A percentile compares a stretch with the other conserved stretches of the same genome.
Evolutionary conservation across 352 stramenopile genomes (phyloP).

Genomic region (Pythium sukuiense): DNA sequence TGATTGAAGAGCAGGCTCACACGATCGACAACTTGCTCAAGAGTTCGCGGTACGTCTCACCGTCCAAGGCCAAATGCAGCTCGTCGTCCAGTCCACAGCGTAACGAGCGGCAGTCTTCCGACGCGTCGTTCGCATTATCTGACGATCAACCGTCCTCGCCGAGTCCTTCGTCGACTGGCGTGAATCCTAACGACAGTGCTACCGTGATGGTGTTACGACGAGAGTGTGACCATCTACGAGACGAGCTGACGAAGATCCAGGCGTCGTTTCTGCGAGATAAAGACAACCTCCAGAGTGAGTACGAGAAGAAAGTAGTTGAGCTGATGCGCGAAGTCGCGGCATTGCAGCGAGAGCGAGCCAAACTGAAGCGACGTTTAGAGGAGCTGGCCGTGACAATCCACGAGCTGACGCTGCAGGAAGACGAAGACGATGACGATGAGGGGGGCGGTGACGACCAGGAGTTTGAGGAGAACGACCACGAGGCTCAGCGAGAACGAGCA

Average conservation of each 20-base stretch:
- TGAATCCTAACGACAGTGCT: slow-evolving; percentile 3
- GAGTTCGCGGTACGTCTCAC: slow-evolving; percentile 41
- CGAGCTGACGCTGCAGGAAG: slow-evolving; percentile 75
- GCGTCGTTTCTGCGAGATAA: slow-evolving; percentile 28
- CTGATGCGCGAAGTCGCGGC: slow-evolving; percentile 42
- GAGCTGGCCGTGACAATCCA: slow-evolving; percentile 77
- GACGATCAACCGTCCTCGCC: not conserved
- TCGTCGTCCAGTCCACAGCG: slow-evolving; percentile 13
- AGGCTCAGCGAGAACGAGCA: not conserved
- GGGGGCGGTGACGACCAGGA: slow-evolving; percentile 31
- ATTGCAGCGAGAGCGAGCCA: slow-evolving; percentile 43
- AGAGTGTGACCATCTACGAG: slow-evolving; percentile 34
- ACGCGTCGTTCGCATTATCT: not conserved
- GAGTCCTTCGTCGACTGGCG: not conserved
- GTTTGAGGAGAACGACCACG: not conserved
- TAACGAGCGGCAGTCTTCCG: slow-evolving; percentile 8
- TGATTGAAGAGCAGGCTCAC: slow-evolving; percentile 80
- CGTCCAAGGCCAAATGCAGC: slow-evolving; percentile 34
- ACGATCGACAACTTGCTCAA: slow-evolving; percentile 76
- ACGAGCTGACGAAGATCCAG: slow-evolving; percentile 31
- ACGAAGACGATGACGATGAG: slow-evolving; percentile 38
- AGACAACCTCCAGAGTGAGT: slow-evolving; percentile 31
- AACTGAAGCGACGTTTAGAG: slow-evolving; percentile 45
- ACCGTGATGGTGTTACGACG: slow-evolving; percentile 26
- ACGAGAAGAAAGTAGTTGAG: slow-evolving; percentile 36